Evolutionary conservation across 1,284 basidiomycete species (phyloP), one percentile per base, ranked within the genome.

Genomic region (Tilletia horrida): DNA sequence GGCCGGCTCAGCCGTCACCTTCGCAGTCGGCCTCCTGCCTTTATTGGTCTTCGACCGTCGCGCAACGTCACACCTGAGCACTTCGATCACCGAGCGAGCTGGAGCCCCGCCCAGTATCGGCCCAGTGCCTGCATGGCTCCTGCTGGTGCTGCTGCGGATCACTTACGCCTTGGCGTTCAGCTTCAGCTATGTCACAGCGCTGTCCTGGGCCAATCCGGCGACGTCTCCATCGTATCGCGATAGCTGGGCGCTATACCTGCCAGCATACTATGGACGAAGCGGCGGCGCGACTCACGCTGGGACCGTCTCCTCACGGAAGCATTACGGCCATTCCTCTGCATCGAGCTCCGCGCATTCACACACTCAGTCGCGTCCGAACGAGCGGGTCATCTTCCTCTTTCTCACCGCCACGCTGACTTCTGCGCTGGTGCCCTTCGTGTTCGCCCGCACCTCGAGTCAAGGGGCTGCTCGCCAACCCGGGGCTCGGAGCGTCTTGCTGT

Each of bases 311-410:
- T 59, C 55, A 3, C 31, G 29, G 3, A 59, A 35, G 29, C 27
- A 59, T 29, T 25, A 18, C 55, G 55, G 55, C 9, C 35, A 40
- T 40, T 40, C 35, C 4, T 11, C 55, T 16, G 31, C 29, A 35
- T 40, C 29, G 29, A 25, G 35, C 18, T 25, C 27, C 55, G 31
- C 55, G 13, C 29, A 40, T 7, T 11, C 31, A 16, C 55, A 59
- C 27, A 40, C n/a, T 13, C 55, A 59, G 35, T 59, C 55, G 18
- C 55, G 55, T 13, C 55, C 55, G 18, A 59, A 59, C n/a, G 55
- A 59, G 55, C 55, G 55, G 16, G 27, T 35, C 55, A 59, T 59
- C 55, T 59, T 59, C 31, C 31, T 59, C 29, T 25, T 59, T 14
- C 11, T 35, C 11, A 31, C 55, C 11, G 31, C 55, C 14, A 14